These are phyloP conservation scores for Pyricularia grisea DNA, from an alignment of 2,329 filamentous ascomycete genomes.

Conservation along the genomic window DNA sequence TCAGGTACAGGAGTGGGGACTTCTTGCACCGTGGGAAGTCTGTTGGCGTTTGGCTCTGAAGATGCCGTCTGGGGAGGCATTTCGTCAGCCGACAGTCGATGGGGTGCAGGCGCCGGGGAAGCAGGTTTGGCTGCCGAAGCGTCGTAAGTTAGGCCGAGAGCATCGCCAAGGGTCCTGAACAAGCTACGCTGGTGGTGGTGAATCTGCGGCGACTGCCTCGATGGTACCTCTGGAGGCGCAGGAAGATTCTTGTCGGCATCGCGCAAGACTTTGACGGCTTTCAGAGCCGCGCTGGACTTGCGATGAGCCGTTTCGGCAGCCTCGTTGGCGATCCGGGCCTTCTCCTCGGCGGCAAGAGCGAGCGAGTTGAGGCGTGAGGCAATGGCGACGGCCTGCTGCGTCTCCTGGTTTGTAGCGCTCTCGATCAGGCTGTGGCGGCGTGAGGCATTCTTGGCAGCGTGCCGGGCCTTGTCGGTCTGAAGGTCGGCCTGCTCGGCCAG, in stretches of 20 bases:
- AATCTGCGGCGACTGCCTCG: background rate
- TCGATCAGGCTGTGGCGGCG: background rate
- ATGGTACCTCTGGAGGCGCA: background rate
- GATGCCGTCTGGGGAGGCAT: background rate
- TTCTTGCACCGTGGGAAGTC: background rate
- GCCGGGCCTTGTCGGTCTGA: background rate
- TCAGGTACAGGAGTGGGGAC: background rate
- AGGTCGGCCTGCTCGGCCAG: background rate
- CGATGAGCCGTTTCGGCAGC: background rate
- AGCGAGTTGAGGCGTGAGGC: background rate
- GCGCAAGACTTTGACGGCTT: background rate
- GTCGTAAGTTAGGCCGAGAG: background rate
- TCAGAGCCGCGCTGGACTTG: background rate
- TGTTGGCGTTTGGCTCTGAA: background rate
- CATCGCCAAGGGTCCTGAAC: background rate
- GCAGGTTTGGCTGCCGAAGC: background rate
- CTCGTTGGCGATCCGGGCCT: background rate
- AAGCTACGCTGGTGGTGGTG: background rate
- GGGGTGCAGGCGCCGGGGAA: background rate
- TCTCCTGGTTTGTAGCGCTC: background rate
- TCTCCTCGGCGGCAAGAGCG: background rate
- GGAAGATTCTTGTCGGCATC: background rate
- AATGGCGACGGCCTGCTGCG: background rate
- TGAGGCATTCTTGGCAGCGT: background rate
- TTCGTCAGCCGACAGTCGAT: background rate